These are phyloP conservation scores for Scleroderma citrinum DNA, from an alignment of 768 basidiomycete genomes.

Conservation along the genomic window DNA sequence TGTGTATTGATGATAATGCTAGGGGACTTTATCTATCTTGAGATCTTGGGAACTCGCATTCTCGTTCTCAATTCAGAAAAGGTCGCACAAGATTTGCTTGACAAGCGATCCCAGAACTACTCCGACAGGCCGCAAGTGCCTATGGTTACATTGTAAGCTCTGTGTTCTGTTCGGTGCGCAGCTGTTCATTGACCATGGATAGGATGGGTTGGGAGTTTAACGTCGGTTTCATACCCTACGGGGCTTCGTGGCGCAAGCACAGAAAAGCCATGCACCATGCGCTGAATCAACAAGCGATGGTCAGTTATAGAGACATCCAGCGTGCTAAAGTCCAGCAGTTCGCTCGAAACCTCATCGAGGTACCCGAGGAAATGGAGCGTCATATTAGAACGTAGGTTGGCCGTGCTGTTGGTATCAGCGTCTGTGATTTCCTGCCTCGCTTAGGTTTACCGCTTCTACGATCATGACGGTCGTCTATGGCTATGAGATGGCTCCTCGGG, in stretches of 20 bases:
- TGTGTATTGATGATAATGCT: not conserved
- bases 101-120: constrained; percentile 23
- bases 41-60: constrained; percentile 20
- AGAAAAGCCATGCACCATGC: constrained; percentile 33
- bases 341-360: constrained; percentile 22
- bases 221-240: constrained; percentile 31
- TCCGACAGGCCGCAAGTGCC: constrained; percentile 22
- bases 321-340: constrained; percentile 26
- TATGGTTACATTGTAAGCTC: constrained; percentile 17
- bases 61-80: constrained; percentile 20
- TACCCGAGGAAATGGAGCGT: constrained; percentile 21
- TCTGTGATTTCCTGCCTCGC: not conserved
- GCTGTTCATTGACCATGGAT: not conserved
- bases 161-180: not conserved
- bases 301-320: constrained; percentile 29
- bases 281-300: constrained; percentile 26
- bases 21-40: constrained; percentile 24
- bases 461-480: constrained; percentile 31
- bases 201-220: constrained; percentile 38
- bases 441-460: constrained; percentile 25
- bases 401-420: too few species aligned
- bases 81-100: constrained; percentile 22
- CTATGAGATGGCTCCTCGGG: constrained; percentile 25
- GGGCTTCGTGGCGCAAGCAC: constrained; percentile 32
- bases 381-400: constrained; percentile 19